Percentiles rank a stretch among this genome's conserved stretches.
Conservation (phyloP, 2,329 filamentous ascomycete species). For the Colletotrichum salicis region DNA sequence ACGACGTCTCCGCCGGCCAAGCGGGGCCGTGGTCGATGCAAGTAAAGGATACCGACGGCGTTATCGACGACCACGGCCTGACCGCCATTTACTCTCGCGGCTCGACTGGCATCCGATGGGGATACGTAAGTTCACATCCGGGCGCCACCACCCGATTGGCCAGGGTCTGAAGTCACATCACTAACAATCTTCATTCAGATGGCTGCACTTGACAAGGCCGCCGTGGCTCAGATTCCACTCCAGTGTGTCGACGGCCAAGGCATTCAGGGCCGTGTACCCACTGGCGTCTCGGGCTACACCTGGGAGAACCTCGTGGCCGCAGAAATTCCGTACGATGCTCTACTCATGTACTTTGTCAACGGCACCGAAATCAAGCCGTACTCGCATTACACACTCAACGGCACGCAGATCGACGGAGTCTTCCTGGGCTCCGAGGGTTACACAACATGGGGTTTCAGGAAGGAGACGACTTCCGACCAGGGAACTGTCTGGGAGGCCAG, state of each 20-base stretch:
- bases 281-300: constrained; percentile 14
- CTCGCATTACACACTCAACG: constrained; percentile 9
- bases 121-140: constrained; percentile 5
- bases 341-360: constrained; percentile 18
- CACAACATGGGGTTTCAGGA: constrained; percentile 8
- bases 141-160: background rate
- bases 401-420: constrained; percentile 6
- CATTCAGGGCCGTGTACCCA: background rate
- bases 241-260: constrained; percentile 9
- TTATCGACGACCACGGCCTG: constrained; percentile 9
- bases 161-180: background rate
- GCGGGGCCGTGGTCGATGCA: constrained; percentile 18
- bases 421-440: constrained; percentile 13
- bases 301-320: constrained; percentile 17
- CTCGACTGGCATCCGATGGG: constrained; percentile 16
- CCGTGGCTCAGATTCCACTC: constrained; percentile 5
- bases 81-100: constrained; percentile 11
- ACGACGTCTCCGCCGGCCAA: constrained; percentile 8
- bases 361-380: background rate
- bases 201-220: constrained; percentile 14
- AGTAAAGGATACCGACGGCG: background rate
- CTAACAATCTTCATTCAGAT: constrained; percentile 8
- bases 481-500: constrained; percentile 3
- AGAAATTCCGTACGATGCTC: constrained; percentile 19
- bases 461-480: background rate